Conservation (phyloP, 2,329 filamentous ascomycete species). For the Aspergillus jensenii region DNA sequence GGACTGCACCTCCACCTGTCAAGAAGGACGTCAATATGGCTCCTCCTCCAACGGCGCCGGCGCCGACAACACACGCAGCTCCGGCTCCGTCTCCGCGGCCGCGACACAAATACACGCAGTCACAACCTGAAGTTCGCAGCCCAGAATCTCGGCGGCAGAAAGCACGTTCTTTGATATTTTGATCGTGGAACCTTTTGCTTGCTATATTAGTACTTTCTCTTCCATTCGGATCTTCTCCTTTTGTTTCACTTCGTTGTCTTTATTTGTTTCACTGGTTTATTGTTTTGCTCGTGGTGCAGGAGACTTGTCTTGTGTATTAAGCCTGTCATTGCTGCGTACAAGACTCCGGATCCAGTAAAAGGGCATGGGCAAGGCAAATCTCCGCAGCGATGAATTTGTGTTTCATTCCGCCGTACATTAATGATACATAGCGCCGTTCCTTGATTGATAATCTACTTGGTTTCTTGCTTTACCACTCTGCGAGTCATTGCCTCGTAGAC, state of each 20-base stretch:
- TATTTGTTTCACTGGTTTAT: conserved; percentile 6
- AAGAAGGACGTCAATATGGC: conserved; percentile 25
- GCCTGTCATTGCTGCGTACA: conserved; percentile 6
- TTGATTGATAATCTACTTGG: conserved; percentile 16
- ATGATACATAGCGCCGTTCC: conserved; percentile 26
- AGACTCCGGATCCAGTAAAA: conserved; percentile 1
- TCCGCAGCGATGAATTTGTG: conserved; percentile 10
- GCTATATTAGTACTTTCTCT: background rate
- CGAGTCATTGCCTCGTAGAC: background rate
- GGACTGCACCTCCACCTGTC: conserved; percentile 21
- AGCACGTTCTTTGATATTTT: conserved; percentile 44
- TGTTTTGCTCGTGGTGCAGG: conserved; percentile 11
- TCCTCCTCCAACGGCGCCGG: conserved; percentile 27
- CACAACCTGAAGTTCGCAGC: conserved; percentile 38
- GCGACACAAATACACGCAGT: conserved; percentile 41
- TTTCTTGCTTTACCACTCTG: background rate
- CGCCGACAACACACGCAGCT: conserved; percentile 23
- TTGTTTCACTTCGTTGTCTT: background rate
- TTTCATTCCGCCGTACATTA: conserved; percentile 18
- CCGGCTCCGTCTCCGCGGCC: conserved; percentile 25
- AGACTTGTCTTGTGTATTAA: conserved; percentile 10
- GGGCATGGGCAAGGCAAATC: conserved; percentile 8
- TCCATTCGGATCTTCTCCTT: background rate
- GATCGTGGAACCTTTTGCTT: conserved; percentile 9
- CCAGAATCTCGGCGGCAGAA: conserved; percentile 41